Evolutionary conservation across 108 stramenopile genomes (phyloP), one percentile per base, ranked within the genome.

Genomic region (Poteriospumella lacustris): DNA sequence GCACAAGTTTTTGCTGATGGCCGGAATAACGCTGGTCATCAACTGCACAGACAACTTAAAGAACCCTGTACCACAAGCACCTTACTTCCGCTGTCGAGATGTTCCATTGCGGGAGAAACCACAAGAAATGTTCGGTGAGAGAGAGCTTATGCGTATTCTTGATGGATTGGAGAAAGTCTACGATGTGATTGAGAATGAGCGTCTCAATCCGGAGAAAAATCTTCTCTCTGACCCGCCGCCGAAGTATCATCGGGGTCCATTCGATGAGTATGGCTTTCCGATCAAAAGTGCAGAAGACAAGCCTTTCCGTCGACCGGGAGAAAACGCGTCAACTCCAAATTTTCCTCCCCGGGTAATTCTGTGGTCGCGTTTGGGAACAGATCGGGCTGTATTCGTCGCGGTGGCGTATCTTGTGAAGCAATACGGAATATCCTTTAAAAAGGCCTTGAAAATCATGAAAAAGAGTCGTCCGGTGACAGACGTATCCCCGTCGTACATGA

Each of bases 121-220:
- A 64, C 9, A 64, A 64, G 29, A 64, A 64, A 33, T 33, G 31
- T 64, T 64, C 36, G 5, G 33, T 31, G 28, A 26, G 9, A 3
- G 5, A 31, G 29, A 64, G 31, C 9, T 12, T 5, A 64, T 31
- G 9, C 33, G 36, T 3, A 31, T 64, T 31, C 5, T 64, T 31
- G 31, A 9, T 12, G 33, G 28, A 19, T 31, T 64, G 5, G 60
- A 64, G 31, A 64, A 64, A 31, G 60, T 24, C 9, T 64, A 64
- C 36, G 60, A 64, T 64, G 28, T 26, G 60, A 64, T 64, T 64
- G 60, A 64, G 31, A 64, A 34, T 9, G 60, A 64, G 36, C 15
- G 60, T 9, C 9, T 31, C 28, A 31, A 31, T 64, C 60, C 60
- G 9, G 60, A 64, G 5, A 64, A 64, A 31, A 5, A 9, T 24